A percentile compares a stretch with the other conserved stretches of the same genome.
These are phyloP conservation scores for Allomyces javanicus DNA, from an alignment of 192 early-diverging fungal species.

Conservation along the genomic window DNA sequence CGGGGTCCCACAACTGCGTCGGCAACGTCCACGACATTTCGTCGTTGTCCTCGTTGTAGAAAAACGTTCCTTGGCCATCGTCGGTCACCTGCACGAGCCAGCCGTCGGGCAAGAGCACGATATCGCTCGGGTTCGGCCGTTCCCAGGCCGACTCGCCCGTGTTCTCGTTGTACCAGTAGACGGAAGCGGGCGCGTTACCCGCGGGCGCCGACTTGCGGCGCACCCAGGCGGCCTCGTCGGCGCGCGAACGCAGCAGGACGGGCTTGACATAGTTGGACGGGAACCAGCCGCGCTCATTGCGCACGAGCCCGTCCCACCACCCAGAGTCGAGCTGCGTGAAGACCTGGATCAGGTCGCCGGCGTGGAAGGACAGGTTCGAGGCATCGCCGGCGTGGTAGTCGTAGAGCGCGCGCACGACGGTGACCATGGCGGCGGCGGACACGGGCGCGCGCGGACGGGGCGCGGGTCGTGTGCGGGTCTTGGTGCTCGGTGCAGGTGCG, in stretches of 20 bases:
- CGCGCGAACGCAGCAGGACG: constrained; percentile 7
- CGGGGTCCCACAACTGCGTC: constrained; percentile 17
- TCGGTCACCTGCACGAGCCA: constrained; percentile 28
- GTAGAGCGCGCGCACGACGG: constrained; percentile 53
- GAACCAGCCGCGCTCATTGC: constrained; percentile 69
- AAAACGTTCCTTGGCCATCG: constrained; percentile 28
- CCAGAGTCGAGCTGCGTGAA: constrained; percentile 72
- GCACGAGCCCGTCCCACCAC: constrained; percentile 90
- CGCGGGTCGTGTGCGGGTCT: no score
- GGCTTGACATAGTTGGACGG: constrained; percentile 65
- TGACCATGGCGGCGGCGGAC: not conserved
- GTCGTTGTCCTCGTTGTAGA: constrained; percentile 16
- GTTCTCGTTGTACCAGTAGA: constrained; percentile 15
- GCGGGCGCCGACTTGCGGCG: constrained; percentile 13
- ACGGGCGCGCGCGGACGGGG: no score
- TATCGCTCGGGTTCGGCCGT: constrained; percentile 1
- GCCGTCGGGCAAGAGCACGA: constrained; percentile 14
- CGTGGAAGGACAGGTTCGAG: constrained; percentile 58
- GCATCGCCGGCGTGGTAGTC: constrained; percentile 62
- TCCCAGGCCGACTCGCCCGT: constrained; percentile 15
- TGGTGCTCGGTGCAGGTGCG: no score
- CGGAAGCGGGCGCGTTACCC: constrained; percentile 14
- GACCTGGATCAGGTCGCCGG: constrained; percentile 78
- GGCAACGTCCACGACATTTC: constrained; percentile 39
- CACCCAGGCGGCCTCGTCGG: constrained; percentile 27